Evolutionary conservation across 352 stramenopile genomes (phyloP).

Genomic region (Globisporangium irregulare): DNA sequence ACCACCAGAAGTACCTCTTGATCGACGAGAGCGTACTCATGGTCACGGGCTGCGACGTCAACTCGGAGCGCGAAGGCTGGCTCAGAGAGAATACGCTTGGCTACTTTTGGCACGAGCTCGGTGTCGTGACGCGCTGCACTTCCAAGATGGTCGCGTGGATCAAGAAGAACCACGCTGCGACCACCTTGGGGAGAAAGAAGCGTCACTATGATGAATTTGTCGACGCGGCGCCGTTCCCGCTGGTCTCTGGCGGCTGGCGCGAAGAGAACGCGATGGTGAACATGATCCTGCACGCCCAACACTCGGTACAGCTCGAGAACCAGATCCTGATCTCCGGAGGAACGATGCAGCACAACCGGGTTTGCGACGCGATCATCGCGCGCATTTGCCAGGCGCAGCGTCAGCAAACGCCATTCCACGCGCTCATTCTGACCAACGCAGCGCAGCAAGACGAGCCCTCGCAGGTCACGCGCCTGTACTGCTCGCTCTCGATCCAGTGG

Average conservation of each 20-base stretch:
- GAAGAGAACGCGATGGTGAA: constrained; percentile 84
- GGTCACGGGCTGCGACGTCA: constrained; percentile 79
- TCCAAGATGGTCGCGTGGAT: constrained; percentile 63
- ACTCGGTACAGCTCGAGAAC: constrained; percentile 71
- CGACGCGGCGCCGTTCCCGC: constrained; percentile 56
- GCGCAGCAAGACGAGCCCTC: constrained; percentile 78
- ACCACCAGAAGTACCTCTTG: constrained; percentile 82
- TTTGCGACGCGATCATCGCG: constrained; percentile 57
- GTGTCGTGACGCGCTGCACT: constrained; percentile 38
- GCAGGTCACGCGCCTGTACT: constrained; percentile 73
- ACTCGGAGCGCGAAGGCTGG: constrained; percentile 68
- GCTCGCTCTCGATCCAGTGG: constrained; percentile 74
- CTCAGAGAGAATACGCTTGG: constrained; percentile 50
- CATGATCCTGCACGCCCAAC: constrained; percentile 67
- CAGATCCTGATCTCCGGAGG: constrained; percentile 81
- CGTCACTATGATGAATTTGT: constrained; percentile 57
- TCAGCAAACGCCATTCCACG: constrained; percentile 42
- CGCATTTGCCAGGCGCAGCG: constrained; percentile 42
- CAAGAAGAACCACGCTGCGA: constrained; percentile 44
- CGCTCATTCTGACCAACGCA: constrained; percentile 68
- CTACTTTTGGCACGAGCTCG: constrained; percentile 81
- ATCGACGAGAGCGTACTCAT: constrained; percentile 59
- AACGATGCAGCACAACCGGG: constrained; percentile 67
- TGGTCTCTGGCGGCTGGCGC: constrained; percentile 68
- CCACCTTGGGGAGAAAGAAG: constrained; percentile 21